Conservation (phyloP, 306 rosid species). For the Citrullus amarus region DNA sequence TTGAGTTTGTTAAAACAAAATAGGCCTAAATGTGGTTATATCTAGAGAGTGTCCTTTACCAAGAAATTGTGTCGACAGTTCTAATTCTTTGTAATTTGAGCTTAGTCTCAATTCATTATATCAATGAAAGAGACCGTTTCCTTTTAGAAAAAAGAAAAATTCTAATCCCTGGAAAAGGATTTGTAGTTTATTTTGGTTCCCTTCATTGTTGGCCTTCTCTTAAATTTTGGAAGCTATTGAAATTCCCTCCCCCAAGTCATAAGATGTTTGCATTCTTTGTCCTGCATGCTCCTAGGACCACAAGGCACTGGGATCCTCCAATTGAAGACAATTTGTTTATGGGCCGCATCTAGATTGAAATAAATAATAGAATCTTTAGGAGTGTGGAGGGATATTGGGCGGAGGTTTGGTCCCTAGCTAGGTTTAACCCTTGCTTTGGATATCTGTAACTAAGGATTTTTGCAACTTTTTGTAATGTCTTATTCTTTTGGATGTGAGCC, state of each 20-base stretch:
- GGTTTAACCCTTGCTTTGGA: neutral
- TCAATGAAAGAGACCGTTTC: too few relatives aligned
- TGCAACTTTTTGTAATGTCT: neutral
- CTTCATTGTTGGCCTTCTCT: neutral
- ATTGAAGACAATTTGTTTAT: constrained; percentile 64
- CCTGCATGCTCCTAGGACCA: constrained; percentile 84
- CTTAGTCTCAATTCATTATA: too few relatives aligned
- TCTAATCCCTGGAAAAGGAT: neutral
- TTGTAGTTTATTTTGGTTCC: neutral
- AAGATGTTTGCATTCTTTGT: constrained; percentile 59
- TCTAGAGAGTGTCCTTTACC: neutral
- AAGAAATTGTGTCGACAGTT: neutral
- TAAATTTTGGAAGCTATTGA: neutral
- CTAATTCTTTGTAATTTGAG: neutral
- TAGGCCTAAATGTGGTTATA: neutral
- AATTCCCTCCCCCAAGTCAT: constrained; percentile 23
- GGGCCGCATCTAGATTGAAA: neutral
- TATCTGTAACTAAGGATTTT: neutral
- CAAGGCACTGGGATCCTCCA: constrained; percentile 58
- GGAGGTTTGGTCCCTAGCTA: neutral
- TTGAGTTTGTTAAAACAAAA: neutral
- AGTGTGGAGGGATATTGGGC: neutral
- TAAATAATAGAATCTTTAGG: neutral
- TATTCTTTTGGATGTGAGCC: neutral
- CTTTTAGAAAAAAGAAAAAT: too few relatives aligned